Evolutionary conservation across 2,329 filamentous ascomycete genomes (phyloP), one percentile per base, ranked within the genome.

Genomic region (Colletotrichum simmondsii): DNA sequence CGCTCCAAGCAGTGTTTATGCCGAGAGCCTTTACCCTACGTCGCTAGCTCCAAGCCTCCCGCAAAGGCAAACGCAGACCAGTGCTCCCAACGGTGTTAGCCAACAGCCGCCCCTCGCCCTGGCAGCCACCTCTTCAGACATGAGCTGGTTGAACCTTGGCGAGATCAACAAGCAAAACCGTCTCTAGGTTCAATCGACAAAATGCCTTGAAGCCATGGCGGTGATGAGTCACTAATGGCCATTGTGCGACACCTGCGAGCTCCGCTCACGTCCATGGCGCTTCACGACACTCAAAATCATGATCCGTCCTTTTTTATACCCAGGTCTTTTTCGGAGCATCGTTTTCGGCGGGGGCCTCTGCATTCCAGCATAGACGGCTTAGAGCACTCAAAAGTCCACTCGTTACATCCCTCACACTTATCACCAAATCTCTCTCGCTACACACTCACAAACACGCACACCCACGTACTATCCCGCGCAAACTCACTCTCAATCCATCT

Each of bases 101-200:
- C 82, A 81, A 64, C 87, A 88, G 75, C 87, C 87, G 22, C 88
- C 88, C 76, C 83, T 89, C 35, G 81, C 83, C 26, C 86, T 83
- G 81, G 85, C 88, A 60, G 80, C 85, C 30, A 85, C 84, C 7
- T 87, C 88, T 14, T 88, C 87, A 63, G 93, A 95, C 80, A 94
- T 95, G 92, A 94, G 92, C 82, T 95, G 93, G 93, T 83, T 95
- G 75, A 95, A 95, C 78, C 86, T 95, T 22, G 91, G 91, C 59
- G 88, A 88, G 49, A 79, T 72, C 68, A 63, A 68, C 52, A 72
- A 78, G 79, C 62, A 66, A 37, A 64, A 66, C 32, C 71, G 54
- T 22, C 53, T 52, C 57, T 73, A 64, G 30, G 49, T 53, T 11
- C 8, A 49, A 32, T 52, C 53, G 30, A 58, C 24, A 42, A 67